phyloP scores from a whole-genome alignment of 106 monocot genomes.

The Agapanthus africanus region DNA sequence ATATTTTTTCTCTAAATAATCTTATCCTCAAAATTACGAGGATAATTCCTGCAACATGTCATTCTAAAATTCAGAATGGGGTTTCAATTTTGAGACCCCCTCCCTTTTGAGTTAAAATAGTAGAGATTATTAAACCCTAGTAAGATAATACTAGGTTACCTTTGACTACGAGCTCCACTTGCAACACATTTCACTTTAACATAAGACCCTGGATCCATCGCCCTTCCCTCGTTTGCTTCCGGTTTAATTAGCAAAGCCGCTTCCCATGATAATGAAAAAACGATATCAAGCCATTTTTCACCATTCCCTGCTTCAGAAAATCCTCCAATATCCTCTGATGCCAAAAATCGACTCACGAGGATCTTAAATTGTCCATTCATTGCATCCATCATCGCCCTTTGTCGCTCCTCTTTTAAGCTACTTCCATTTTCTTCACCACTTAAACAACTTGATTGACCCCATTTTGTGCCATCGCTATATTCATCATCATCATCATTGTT shows the following conservation, averaged over 20 bases:
- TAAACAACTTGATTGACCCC: constrained; percentile 51
- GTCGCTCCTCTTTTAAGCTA: constrained; percentile 46
- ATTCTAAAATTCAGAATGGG: too few relatives aligned
- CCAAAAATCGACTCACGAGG: constrained; percentile 70
- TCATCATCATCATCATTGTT: constrained; percentile 75
- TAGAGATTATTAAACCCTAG: too few relatives aligned
- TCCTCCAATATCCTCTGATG: constrained; percentile 75
- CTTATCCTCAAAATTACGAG: background rate
- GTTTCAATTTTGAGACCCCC: too few relatives aligned
- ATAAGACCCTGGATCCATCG: constrained; percentile 92
- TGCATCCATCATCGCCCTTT: constrained; percentile 77
- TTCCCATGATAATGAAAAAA: constrained; percentile 83
- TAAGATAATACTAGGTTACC: too few relatives aligned
- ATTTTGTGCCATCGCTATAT: constrained; percentile 54
- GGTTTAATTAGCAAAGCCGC: constrained; percentile 80
- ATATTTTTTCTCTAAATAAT: too few relatives aligned
- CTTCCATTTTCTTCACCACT: constrained; percentile 31
- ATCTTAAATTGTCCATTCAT: constrained; percentile 89
- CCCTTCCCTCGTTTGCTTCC: constrained; percentile 71
- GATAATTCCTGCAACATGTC: too few relatives aligned
- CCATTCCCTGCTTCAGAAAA: too few relatives aligned
- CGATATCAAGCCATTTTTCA: constrained; percentile 70
- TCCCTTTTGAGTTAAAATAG: too few relatives aligned
- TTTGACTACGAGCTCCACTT: constrained; percentile 56
- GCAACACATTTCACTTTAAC: constrained; percentile 92